phyloP scores from a whole-genome alignment of 1,284 basidiomycete species.

The Tetrapyrgos nigripes region DNA sequence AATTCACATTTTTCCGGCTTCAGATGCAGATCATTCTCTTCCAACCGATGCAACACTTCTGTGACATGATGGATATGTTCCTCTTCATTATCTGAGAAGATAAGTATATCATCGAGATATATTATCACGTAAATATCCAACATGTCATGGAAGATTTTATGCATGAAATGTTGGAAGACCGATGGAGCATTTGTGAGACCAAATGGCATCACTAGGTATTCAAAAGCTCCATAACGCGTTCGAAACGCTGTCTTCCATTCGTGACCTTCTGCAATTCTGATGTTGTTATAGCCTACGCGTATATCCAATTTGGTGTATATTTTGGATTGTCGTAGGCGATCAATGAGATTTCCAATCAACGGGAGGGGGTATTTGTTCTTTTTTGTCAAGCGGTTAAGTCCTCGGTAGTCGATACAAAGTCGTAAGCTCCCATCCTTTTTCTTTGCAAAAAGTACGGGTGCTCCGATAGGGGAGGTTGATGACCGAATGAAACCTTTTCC shows the following conservation, averaged over 20 bases:
- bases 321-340: neutral
- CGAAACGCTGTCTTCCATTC: constrained; percentile 10
- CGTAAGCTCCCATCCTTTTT: constrained; percentile 9
- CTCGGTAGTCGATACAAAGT: constrained; percentile 5
- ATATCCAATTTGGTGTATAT: constrained; percentile 7
- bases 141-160: constrained; percentile 44
- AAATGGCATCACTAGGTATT: no score
- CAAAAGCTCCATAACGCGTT: no score
- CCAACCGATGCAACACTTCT: constrained; percentile 41
- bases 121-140: constrained; percentile 39
- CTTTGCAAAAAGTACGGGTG: constrained; percentile 10
- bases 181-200: constrained; percentile 2
- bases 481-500: neutral
- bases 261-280: neutral
- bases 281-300: constrained; percentile 1
- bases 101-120: constrained; percentile 41
- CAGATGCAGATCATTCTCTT: constrained; percentile 35
- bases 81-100: constrained; percentile 22
- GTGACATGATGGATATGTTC: constrained; percentile 25
- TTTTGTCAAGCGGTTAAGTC: neutral
- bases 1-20: constrained; percentile 49
- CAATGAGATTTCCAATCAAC: constrained; percentile 2
- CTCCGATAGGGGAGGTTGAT: constrained; percentile 3
- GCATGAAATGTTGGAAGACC: constrained; percentile 37
- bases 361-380: constrained; percentile 1